Evolutionary conservation across 345 rosid genomes (phyloP).

Genomic region (Cardamine chenopodiifolia): DNA sequence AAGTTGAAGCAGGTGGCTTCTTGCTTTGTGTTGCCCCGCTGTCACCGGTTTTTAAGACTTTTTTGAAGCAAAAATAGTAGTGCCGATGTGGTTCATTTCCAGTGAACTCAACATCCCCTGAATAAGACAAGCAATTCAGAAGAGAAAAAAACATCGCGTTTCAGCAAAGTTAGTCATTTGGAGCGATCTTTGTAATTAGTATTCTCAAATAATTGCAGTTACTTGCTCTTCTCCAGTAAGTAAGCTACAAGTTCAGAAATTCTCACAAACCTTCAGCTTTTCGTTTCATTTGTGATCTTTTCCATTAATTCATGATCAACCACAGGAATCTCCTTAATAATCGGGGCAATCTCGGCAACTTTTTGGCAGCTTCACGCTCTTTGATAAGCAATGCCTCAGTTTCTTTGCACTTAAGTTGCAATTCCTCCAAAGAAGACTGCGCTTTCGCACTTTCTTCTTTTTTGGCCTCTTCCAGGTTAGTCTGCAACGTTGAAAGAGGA

Average conservation of each 20-base stretch:
- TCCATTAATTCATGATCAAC: slow-evolving; percentile 72
- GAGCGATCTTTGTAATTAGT: background rate
- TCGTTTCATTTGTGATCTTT: slow-evolving; percentile 87
- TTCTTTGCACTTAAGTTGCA: slow-evolving; percentile 78
- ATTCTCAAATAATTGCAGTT: slow-evolving; percentile 14
- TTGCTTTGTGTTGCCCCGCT: slow-evolving; percentile 66
- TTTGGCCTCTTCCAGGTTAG: slow-evolving; percentile 93
- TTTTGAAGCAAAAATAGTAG: slow-evolving; percentile 87
- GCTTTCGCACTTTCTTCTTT: slow-evolving; percentile 89
- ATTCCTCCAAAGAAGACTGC: slow-evolving; percentile 78
- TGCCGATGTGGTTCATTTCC: slow-evolving; percentile 83
- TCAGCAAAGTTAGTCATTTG: background rate
- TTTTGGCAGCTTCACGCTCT: slow-evolving; percentile 79
- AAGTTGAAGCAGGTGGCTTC: slow-evolving; percentile 75
- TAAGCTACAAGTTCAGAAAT: slow-evolving; percentile 24
- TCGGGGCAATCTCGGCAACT: slow-evolving; percentile 68
- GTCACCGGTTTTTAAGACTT: slow-evolving; percentile 78
- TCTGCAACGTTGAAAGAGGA: slow-evolving; percentile 49
- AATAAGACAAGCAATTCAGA: slow-evolving; percentile 32
- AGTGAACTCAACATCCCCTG: slow-evolving; percentile 80
- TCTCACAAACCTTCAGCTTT: slow-evolving; percentile 78
- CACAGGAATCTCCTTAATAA: slow-evolving; percentile 85
- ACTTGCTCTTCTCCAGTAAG: slow-evolving; percentile 8
- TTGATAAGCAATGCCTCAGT: slow-evolving; percentile 71
- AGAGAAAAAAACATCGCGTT: background rate